phyloP scores from a whole-genome alignment of 331 rosid genomes.

The Arachis monticola region DNA sequence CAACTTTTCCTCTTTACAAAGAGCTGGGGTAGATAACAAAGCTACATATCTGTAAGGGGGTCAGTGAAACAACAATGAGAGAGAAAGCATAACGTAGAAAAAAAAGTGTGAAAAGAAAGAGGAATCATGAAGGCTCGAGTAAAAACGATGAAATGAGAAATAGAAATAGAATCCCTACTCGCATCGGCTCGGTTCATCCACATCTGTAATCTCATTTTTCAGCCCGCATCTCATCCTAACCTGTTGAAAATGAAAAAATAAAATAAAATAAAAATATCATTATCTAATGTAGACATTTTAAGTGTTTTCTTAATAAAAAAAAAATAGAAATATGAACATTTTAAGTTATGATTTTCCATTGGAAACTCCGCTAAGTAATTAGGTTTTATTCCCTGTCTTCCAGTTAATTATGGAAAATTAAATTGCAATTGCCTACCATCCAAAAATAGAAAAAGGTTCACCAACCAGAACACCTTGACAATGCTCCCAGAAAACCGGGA shows the following conservation, averaged over 20 bases:
- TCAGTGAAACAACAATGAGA: conserved; percentile 37
- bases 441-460: neutral
- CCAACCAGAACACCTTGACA: conserved; percentile 30
- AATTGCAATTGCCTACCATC: conserved; percentile 5
- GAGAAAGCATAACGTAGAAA: neutral
- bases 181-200: conserved; percentile 99
- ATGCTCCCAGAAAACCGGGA: conserved; percentile 23
- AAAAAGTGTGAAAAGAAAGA: neutral
- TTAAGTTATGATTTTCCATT: conserved; percentile 22
- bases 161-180: conserved; percentile 60
- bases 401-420: neutral
- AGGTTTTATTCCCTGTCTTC: too few relatives aligned
- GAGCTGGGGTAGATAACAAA: conserved; percentile 79
- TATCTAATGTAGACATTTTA: too few relatives aligned
- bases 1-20: conserved; percentile 84
- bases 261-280: too few relatives aligned
- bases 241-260: conserved; percentile 48
- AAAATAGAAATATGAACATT: conserved; percentile 34
- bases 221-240: conserved; percentile 87
- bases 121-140: neutral
- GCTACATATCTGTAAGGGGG: conserved; percentile 76
- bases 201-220: conserved; percentile 82
- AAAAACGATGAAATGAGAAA: neutral
- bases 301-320: neutral
- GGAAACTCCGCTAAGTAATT: conserved; percentile 21